Evolutionary conservation across 2,329 filamentous ascomycete species (phyloP), one percentile per base, ranked within the genome.

Genomic region (Fusarium equiseti): DNA sequence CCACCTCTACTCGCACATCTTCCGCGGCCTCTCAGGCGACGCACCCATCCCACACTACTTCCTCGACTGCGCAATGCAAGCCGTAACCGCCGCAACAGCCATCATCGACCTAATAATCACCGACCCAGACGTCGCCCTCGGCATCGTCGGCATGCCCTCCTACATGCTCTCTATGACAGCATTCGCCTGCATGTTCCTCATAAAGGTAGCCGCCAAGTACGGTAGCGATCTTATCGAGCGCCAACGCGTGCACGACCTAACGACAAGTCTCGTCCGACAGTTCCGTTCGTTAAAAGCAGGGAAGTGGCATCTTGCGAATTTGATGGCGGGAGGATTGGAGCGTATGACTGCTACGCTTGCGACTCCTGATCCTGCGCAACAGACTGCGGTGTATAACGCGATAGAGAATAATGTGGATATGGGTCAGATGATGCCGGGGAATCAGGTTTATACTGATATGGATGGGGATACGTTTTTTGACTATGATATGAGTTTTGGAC

Each of bases 141-240:
- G 79, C 0, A 78, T 81, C 10, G 73, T 70, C 68, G 83, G 85
- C 3, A 84, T 87, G 75, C 85, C 85, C 3, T 83, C 83, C 6
- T 87, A 86, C 52, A 80, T 86, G 45, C 83, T 85, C 60, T 84
- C 83, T 46, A 87, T 87, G 85, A 85, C 84, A 0, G 84, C 83
- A 0, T 87, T 87, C 61, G 84, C 85, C 2, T 86, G 83, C 70
- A 83, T 86, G 70, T 87, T 87, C 63, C 78, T 87, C 2, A 80
- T 85, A 38, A 85, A 86, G 64, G 77, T 86, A 2, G 79, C 83
- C 2, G 79, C 81, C 26, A 84, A 83, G 29, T 81, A 84, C 56
- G 79, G 78, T 4, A 80, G 78, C n/a, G 79, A 81, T 40, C 77
- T 83, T 2, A 80, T 84, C 22, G 79, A 84, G n/a, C 76, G 79